Percentiles rank a stretch among this genome's conserved stretches.
phyloP scores from a whole-genome alignment of 2,329 filamentous ascomycete species.

The Fusarium sp. region DNA sequence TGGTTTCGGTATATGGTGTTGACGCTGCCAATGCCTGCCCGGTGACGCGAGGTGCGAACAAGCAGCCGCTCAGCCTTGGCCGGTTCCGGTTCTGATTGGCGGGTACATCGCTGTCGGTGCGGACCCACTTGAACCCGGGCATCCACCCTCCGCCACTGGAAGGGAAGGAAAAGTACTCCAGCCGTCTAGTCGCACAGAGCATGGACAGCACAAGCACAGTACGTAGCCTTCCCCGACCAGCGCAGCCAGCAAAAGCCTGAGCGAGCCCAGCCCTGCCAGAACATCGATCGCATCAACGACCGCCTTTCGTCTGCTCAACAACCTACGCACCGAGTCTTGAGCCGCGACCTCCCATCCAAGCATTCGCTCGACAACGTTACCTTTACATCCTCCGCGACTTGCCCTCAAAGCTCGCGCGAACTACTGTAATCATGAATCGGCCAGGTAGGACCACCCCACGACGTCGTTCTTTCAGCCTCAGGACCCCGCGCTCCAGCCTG shows the following conservation, averaged over 20 bases:
- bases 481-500: slow-evolving; percentile 38
- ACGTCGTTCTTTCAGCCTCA: slow-evolving; percentile 43
- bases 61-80: slow-evolving; percentile 39
- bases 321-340: slow-evolving; percentile 28
- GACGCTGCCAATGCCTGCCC: neutral
- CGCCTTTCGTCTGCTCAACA: slow-evolving; percentile 41
- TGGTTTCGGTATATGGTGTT: neutral
- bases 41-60: slow-evolving; percentile 9
- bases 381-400: slow-evolving; percentile 16
- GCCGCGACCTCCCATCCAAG: slow-evolving; percentile 23
- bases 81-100: slow-evolving; percentile 46
- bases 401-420: slow-evolving; percentile 41
- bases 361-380: slow-evolving; percentile 31
- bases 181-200: slow-evolving; percentile 9
- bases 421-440: slow-evolving; percentile 66
- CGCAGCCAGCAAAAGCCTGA: slow-evolving; percentile 37
- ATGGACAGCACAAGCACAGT: neutral
- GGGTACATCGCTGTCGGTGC: slow-evolving; percentile 46
- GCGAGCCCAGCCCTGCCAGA: slow-evolving; percentile 32
- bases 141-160: slow-evolving; percentile 9
- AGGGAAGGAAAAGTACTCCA: slow-evolving; percentile 18
- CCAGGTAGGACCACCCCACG: slow-evolving; percentile 64
- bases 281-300: slow-evolving; percentile 39
- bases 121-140: slow-evolving; percentile 57
- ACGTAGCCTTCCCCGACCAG: slow-evolving; percentile 45